Evolutionary conservation across 1,284 basidiomycete genomes (phyloP).

Genomic region (Rhodotorula sp.): DNA sequence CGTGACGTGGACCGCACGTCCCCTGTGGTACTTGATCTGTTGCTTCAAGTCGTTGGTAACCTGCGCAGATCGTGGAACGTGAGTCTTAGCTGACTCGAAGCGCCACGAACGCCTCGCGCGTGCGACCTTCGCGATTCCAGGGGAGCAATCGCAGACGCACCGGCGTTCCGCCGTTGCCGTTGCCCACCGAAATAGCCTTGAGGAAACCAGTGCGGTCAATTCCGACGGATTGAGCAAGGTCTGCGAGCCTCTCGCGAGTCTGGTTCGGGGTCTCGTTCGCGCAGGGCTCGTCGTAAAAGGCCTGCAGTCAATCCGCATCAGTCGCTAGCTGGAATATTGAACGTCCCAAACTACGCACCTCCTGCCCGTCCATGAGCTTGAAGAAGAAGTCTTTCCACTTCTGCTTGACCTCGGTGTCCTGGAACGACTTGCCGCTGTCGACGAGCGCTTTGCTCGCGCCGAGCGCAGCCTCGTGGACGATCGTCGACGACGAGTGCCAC

Average conservation of each 20-base stretch:
- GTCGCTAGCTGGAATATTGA: no score
- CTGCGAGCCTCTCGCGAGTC: slow-evolving; percentile 48
- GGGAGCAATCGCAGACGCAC: slow-evolving; percentile 31
- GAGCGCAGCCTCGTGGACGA: slow-evolving; percentile 49
- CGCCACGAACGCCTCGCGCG: background rate
- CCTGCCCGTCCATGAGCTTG: slow-evolving; percentile 47
- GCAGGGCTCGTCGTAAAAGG: slow-evolving; percentile 49
- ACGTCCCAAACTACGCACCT: slow-evolving; percentile 10
- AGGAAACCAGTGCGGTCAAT: slow-evolving; percentile 46
- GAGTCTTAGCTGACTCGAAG: no score
- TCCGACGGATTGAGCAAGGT: slow-evolving; percentile 44
- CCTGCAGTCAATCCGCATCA: slow-evolving; percentile 34
- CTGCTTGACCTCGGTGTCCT: slow-evolving; percentile 23
- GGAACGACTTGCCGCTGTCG: slow-evolving; percentile 45
- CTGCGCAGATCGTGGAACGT: background rate
- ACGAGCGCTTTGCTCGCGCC: slow-evolving; percentile 45
- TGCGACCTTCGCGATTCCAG: background rate
- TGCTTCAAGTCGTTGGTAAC: slow-evolving; percentile 40
- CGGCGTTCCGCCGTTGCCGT: slow-evolving; percentile 48
- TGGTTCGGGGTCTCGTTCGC: slow-evolving; percentile 47
- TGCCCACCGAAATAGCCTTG: slow-evolving; percentile 45
- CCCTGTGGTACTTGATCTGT: slow-evolving; percentile 43
- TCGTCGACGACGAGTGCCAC: slow-evolving; percentile 44
- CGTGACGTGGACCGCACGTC: slow-evolving; percentile 50
- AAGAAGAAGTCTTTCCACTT: slow-evolving; percentile 47